Evolutionary conservation across 75 land plant species (phyloP).

Genomic region (Gnetum montanum): DNA sequence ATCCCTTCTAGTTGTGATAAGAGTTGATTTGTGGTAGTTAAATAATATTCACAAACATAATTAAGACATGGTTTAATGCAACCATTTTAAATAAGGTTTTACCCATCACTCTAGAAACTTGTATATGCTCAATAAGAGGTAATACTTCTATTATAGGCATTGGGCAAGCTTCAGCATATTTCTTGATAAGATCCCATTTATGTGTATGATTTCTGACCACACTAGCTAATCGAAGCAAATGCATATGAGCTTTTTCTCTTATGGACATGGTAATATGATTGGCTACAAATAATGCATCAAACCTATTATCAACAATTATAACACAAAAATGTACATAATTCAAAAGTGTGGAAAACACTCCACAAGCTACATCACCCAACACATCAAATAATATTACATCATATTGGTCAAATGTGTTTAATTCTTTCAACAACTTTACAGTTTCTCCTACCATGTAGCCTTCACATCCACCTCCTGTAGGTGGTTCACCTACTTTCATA

Average conservation of each 20-base stretch:
- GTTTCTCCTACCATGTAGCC: neutral
- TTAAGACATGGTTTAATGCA: no score
- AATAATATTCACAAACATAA: neutral
- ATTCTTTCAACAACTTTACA: neutral
- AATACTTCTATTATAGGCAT: no score
- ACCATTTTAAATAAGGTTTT: no score
- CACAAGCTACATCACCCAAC: neutral
- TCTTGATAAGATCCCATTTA: neutral
- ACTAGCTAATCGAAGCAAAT: neutral
- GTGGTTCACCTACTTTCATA: neutral
- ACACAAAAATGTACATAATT: neutral
- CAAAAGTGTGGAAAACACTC: neutral
- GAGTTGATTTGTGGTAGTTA: neutral
- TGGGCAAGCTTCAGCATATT: neutral
- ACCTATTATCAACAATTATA: neutral
- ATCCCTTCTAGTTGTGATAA: neutral
- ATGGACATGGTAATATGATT: neutral
- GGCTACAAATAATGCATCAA: neutral
- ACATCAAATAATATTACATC: constrained; percentile 2
- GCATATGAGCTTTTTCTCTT: neutral
- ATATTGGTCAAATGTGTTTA: neutral
- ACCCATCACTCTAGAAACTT: no score
- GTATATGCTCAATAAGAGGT: no score
- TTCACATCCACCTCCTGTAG: neutral
- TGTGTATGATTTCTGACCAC: neutral